A percentile compares a stretch with the other conserved stretches of the same genome.
These are phyloP conservation scores for Rhodotorula babjevae DNA, from an alignment of 768 basidiomycete genomes.

Conservation along the genomic window DNA sequence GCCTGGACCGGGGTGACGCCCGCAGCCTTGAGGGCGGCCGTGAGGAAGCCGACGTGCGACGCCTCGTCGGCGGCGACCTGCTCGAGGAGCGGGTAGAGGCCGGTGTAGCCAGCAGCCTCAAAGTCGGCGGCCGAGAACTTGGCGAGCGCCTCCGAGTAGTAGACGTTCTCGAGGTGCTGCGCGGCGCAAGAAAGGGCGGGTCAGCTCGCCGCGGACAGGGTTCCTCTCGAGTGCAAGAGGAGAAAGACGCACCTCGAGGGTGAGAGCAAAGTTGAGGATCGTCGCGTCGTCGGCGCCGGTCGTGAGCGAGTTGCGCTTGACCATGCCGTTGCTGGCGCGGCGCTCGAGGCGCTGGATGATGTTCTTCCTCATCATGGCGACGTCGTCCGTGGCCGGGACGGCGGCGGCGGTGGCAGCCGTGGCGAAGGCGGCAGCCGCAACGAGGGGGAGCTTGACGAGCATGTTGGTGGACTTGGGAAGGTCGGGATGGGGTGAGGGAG, in stretches of 20 bases:
- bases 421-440: slow-evolving; percentile 22
- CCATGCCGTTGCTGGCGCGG: not conserved
- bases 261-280: slow-evolving; percentile 40
- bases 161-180: slow-evolving; percentile 31
- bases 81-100: slow-evolving; percentile 40
- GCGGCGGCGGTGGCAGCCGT: slow-evolving; percentile 17
- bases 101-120: slow-evolving; percentile 47
- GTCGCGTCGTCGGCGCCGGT: slow-evolving; percentile 29
- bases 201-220: not conserved
- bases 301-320: slow-evolving; percentile 33
- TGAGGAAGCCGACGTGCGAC: slow-evolving; percentile 57
- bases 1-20: slow-evolving; percentile 51
- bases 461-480: slow-evolving; percentile 15
- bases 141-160: slow-evolving; percentile 42
- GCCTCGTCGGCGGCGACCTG: slow-evolving; percentile 52
- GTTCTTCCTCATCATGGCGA: slow-evolving; percentile 30
- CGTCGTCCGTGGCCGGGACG: slow-evolving; percentile 9
- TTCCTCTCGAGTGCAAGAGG: not conserved
- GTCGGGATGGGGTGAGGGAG: no score
- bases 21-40: slow-evolving; percentile 51
- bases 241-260: slow-evolving; percentile 23
- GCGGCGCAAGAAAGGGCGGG: not conserved
- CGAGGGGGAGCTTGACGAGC: slow-evolving; percentile 30
- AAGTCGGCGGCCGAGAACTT: slow-evolving; percentile 55
- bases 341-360: slow-evolving; percentile 10